Evolutionary conservation across 495 filamentous ascomycete species (phyloP), one percentile per base, ranked within the genome.

Genomic region (Haplographium delicatum): DNA sequence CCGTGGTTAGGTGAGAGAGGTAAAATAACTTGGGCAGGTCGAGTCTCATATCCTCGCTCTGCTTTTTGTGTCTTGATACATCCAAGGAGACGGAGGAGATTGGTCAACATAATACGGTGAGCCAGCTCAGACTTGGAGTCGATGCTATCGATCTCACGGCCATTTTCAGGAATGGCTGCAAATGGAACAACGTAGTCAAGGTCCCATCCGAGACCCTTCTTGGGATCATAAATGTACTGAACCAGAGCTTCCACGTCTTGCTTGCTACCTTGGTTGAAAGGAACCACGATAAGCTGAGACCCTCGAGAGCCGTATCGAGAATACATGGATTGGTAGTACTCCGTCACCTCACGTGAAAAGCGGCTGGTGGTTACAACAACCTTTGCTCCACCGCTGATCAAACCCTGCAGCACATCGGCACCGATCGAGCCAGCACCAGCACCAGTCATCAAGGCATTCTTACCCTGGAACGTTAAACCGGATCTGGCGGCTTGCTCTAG

Each of bases 241-340:
- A 97, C 77, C 16, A 99, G 76, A 23, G 89, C 88, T 61, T 96
- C 88, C 26, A 95, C 86, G 68, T 99, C 93, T 68, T 97, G 91
- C 67, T 95, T 91, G 69, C 90, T 96, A 44, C 91, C 93, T 69
- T 96, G 91, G 66, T 99, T 99, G 78, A 97, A 99, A 11, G 93
- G 93, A 33, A 97, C 94, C 24, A 99, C 94, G 35, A 97, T 88
- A 18, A 99, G 80, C 69, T 97, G 89, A 47, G 93, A 97, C 51
- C 94, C 93, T 54, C 89, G 88, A 41, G 88, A 85, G 58, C 93
- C 93, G 61, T 83, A 95, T 39, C 90, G 84, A 55, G 91, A 83
- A 65, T 97, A 99, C 89, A 99, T 97, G 37, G 86, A 83, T 71
- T 97, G 93, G 71, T 97, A 99, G 72, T 97, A 97, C 71, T 99